phyloP scores from a whole-genome alignment of 2,329 filamentous ascomycete genomes.

The Stemphylium beticola region DNA sequence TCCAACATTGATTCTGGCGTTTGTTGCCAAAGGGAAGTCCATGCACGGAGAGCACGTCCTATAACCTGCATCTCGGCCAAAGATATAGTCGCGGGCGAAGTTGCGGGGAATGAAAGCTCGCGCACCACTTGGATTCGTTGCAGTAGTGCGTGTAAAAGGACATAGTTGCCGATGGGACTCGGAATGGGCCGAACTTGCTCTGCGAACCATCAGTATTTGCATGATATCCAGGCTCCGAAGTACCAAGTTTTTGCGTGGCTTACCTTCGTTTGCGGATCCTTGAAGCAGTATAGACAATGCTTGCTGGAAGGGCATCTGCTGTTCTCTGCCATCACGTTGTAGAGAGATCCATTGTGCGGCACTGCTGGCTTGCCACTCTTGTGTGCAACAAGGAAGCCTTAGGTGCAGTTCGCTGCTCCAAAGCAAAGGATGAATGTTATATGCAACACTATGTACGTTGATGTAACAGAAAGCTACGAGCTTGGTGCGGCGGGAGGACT shows the following conservation, averaged over 20 bases:
- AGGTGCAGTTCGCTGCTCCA: constrained; percentile 40
- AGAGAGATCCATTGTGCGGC: constrained; percentile 36
- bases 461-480: constrained; percentile 42
- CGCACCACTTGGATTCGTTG: constrained; percentile 39
- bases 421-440: constrained; percentile 38
- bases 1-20: constrained; percentile 46
- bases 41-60: constrained; percentile 38
- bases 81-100: constrained; percentile 26
- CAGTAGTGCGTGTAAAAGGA: constrained; percentile 39
- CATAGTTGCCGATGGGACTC: constrained; percentile 41
- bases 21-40: constrained; percentile 46
- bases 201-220: not conserved
- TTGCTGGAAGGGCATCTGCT: constrained; percentile 38
- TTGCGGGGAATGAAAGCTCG: constrained; percentile 33
- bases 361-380: constrained; percentile 34
- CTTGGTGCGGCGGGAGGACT: constrained; percentile 40
- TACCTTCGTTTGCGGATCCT: constrained; percentile 16
- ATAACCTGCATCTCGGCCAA: constrained; percentile 30
- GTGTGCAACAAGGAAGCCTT: constrained; percentile 34
- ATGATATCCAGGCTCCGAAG: not conserved
- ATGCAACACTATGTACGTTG: constrained; percentile 42
- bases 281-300: constrained; percentile 36
- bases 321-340: constrained; percentile 29
- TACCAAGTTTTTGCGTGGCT: not conserved
- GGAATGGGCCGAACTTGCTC: constrained; percentile 35